Base-by-base conservation (phyloP, 164 flowering plant genomes). In the Vitis labrusca region DNA sequence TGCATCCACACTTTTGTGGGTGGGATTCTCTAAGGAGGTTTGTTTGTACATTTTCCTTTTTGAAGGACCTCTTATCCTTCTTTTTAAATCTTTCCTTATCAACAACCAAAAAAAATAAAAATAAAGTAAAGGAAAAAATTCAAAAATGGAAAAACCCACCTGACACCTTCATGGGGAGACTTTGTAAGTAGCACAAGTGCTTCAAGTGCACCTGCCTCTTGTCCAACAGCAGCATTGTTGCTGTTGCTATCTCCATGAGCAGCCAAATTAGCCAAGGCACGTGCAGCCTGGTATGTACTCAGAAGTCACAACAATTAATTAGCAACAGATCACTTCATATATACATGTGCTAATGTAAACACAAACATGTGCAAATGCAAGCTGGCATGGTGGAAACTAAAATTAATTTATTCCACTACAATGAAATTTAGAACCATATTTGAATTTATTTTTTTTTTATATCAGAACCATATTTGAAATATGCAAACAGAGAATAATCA, bases 161-260 rank as follows among this genome's bases (percentile, higher is more conserved):
- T 93, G 80, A 96, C 99, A 73, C 98, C 99, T 79, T 93, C 98
- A 79, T 96, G 91, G n/a, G 85, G 82, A 64, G 98, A 93, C 47
- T 82, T 81, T 37, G 96, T 96, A 67, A 96, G 94, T 62, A 87
- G 97, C 66, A 96, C 97, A 66, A 96, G 88, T 48, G 99, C 98
- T 73, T 93, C 97, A 79, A 96, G 95, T 53, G 99, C 97, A 78
- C 99, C 99, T 29, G 88, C 89, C 83, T 96, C 99, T 80, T 84
- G 90, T 68, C 99, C 99, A 52, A 96, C 97, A 51, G 98, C 95
- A 71, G 98, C 88, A 84, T 96, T 96, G 72, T 96, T 96, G 50
- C 81, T 81, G 59, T 96, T 96, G 80, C 97, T 93, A 83, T 96
- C 99, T 53, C 99, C 99, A 81, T 96, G 99, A 78, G 99, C 99